phyloP scores from a whole-genome alignment of 495 filamentous ascomycete species.

The Coniosporium apollinis region DNA sequence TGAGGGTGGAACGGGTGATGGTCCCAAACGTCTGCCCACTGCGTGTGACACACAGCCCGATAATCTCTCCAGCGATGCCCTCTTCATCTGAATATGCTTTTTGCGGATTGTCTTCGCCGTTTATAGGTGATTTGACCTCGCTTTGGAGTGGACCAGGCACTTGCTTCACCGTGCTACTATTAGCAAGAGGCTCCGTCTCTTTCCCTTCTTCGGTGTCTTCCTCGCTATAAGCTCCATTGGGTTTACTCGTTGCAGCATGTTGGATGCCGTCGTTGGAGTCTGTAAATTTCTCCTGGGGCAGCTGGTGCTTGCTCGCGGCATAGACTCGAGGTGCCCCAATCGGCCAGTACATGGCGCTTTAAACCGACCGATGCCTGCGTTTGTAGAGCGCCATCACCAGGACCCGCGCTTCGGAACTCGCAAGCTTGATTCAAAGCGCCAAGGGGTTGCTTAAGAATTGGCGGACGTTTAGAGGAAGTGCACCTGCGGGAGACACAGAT shows the following conservation, averaged over 20 bases:
- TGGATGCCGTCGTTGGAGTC: slow-evolving; percentile 4
- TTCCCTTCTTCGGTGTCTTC: slow-evolving; percentile 2
- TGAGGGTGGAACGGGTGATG: slow-evolving; percentile 66
- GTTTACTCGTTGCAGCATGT: background rate
- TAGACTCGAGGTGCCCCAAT: slow-evolving; percentile 80
- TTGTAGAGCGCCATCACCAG: background rate
- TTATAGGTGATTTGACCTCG: no score
- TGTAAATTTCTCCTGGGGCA: background rate
- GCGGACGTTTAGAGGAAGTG: no score
- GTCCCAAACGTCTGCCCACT: slow-evolving; percentile 78
- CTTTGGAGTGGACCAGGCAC: no score
- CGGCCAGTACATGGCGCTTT: slow-evolving; percentile 85
- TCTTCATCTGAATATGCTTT: no score
- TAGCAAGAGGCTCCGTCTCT: slow-evolving; percentile 9
- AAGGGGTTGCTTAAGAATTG: no score
- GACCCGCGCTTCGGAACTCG: no score
- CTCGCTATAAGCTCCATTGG: background rate
- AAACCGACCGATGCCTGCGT: background rate
- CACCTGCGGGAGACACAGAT: no score
- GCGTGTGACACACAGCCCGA: slow-evolving; percentile 61
- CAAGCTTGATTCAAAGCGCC: no score
- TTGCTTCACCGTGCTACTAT: no score
- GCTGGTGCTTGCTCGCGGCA: slow-evolving; percentile 21
- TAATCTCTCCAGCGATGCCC: no score
- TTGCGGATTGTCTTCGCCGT: no score